Percentiles rank a stretch among this genome's conserved stretches.
phyloP scores from a whole-genome alignment of 306 rosid genomes.

The Rosa multiflora region DNA sequence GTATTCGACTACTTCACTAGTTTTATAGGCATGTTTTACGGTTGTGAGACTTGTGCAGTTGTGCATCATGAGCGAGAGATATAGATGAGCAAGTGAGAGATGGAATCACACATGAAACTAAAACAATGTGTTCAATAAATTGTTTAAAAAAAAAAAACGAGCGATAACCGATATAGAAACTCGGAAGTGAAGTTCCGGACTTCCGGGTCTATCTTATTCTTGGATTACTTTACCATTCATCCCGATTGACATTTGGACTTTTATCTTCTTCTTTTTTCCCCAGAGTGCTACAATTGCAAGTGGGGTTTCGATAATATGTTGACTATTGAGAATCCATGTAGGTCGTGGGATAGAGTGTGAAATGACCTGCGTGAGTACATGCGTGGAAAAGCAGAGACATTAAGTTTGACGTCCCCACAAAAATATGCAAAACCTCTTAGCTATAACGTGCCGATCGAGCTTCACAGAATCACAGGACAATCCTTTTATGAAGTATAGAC shows the following conservation, averaged over 20 bases:
- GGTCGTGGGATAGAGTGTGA: slow-evolving; percentile 5
- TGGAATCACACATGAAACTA: too few species aligned
- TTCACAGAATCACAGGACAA: slow-evolving; percentile 8
- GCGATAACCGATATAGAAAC: too few species aligned
- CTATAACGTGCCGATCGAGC: slow-evolving; percentile 7
- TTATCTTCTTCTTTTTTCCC: background rate
- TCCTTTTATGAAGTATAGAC: background rate
- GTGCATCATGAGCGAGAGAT: too few species aligned
- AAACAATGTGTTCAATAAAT: too few species aligned
- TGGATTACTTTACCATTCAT: background rate
- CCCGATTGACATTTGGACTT: background rate
- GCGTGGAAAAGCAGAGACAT: slow-evolving; percentile 10
- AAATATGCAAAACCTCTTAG: background rate
- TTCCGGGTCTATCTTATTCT: too few species aligned
- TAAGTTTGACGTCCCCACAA: slow-evolving; percentile 7
- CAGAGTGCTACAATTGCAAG: background rate
- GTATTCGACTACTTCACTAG: too few species aligned
- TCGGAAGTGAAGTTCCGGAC: too few species aligned
- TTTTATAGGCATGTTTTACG: too few species aligned
- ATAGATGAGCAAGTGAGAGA: too few species aligned
- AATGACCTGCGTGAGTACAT: slow-evolving; percentile 2
- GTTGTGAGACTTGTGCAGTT: too few species aligned
- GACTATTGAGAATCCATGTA: background rate
- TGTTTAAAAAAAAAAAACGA: too few species aligned
- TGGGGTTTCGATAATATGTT: background rate